Conservation (phyloP, 768 basidiomycete genomes). For the Arthromyces matolae region DNA sequence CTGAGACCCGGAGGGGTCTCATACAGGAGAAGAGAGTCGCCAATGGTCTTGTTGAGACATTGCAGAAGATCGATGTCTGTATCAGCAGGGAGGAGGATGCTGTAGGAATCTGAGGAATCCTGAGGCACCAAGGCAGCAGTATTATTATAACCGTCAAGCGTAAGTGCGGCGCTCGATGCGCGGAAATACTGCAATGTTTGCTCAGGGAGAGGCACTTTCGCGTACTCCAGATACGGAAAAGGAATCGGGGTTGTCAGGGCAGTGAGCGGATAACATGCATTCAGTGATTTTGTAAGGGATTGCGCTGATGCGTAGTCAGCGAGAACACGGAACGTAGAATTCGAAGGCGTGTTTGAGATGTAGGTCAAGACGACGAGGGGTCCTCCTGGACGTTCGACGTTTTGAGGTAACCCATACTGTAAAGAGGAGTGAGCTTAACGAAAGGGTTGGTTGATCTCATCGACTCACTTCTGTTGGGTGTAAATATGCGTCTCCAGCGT, state of each 20-base stretch:
- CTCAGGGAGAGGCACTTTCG: constrained; percentile 28
- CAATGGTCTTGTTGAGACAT: constrained; percentile 55
- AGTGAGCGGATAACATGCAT: not conserved
- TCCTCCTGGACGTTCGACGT: constrained; percentile 11
- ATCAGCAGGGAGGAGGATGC: constrained; percentile 32
- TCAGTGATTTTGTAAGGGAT: not conserved
- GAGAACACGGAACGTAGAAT: constrained; percentile 10
- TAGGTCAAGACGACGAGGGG: constrained; percentile 2
- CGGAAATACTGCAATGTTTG: constrained; percentile 59
- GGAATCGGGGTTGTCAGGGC: constrained; percentile 1
- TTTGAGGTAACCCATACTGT: constrained; percentile 11
- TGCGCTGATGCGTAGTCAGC: constrained; percentile 5
- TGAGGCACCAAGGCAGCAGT: constrained; percentile 39
- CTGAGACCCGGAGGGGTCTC: not conserved
- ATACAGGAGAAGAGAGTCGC: constrained; percentile 7
- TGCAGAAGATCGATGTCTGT: constrained; percentile 38
- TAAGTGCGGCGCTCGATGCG: constrained; percentile 49
- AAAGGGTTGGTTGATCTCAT: not conserved
- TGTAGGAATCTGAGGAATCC: constrained; percentile 24
- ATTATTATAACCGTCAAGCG: constrained; percentile 59
- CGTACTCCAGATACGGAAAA: not conserved
- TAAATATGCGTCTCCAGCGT: constrained; percentile 1
- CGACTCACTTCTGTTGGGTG: constrained; percentile 6
- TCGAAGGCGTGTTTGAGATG: not conserved
- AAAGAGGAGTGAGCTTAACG: not conserved